These are phyloP conservation scores for Melianthus villosus DNA, from an alignment of 441 rosid genomes.

Conservation along the genomic window DNA sequence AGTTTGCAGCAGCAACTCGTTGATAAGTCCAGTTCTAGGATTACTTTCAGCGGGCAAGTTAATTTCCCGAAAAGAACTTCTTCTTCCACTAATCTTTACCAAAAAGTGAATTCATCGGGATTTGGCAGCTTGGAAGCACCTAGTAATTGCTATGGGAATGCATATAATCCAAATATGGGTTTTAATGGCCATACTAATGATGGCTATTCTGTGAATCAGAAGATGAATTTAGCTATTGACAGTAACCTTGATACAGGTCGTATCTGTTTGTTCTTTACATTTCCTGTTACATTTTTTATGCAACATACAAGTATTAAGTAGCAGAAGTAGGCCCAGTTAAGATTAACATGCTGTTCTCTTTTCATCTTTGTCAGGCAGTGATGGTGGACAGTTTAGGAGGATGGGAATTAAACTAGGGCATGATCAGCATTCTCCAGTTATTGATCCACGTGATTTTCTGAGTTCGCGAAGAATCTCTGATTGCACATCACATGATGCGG, in stretches of 20 bases:
- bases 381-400: slow-evolving; percentile 25
- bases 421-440: slow-evolving; percentile 31
- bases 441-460: slow-evolving; percentile 37
- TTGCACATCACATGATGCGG: slow-evolving; percentile 14
- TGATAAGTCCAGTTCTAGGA: slow-evolving; percentile 25
- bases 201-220: slow-evolving; percentile 33
- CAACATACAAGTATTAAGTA: slow-evolving; percentile 1
- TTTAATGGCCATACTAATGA: slow-evolving; percentile 20
- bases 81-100: slow-evolving; percentile 55
- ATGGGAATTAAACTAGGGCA: slow-evolving; percentile 30
- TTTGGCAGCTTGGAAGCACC: slow-evolving; percentile 34
- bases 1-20: slow-evolving; percentile 31
- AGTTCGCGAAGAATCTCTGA: slow-evolving; percentile 34
- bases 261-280: slow-evolving; percentile 2
- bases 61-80: slow-evolving; percentile 49
- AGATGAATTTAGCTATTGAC: slow-evolving; percentile 26
- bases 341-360: slow-evolving; percentile 12
- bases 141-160: slow-evolving; percentile 24
- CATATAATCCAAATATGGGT: slow-evolving; percentile 27
- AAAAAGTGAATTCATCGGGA: slow-evolving; percentile 31
- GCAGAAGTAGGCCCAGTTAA: slow-evolving; percentile 6
- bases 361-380: slow-evolving; percentile 28
- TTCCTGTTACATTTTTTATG: background rate
- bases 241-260: slow-evolving; percentile 36
- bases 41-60: slow-evolving; percentile 29